Base-by-base conservation (phyloP, 2,329 filamentous ascomycete genomes). In the Plenodomus tracheiphilus region DNA sequence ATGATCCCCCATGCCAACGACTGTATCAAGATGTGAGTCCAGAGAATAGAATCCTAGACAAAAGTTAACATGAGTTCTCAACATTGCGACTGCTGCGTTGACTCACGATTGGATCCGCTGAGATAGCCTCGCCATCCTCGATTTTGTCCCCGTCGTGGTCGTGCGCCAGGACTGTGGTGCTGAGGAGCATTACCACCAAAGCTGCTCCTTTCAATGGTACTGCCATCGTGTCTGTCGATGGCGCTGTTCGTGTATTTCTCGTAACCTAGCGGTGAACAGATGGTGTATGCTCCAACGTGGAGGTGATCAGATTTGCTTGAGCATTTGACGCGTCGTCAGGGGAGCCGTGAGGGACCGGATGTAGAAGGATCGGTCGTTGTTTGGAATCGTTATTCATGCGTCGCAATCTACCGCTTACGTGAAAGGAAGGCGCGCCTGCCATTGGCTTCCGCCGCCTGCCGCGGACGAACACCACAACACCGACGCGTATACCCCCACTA, bases 1-100 rank as follows among this genome's bases (percentile, higher is more conserved):
- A 97, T 83, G 61, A 99, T 80, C 53, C 94, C 94, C 79, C 95
- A 97, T 49, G 91, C 85, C 49, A 94, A 68, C 71, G 86, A 87
- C 80, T 96, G 92, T 39, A 96, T 74, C 51, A 96, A 81, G 66
- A 99, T 97, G 75, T 99, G 94, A 61, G 87, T 81, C 94, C 94
- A 99, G 83, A 99, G 75, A 64, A 85, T 90, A 36, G 86, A 81
- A 72, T 97, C 94, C 79, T 83, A 39, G 25, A 34, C 35, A 35
- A 46, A 25, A 20, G 49, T 65, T 49, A 65, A 58, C 44, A 21
- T 46, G 17, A 28, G 44, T 20, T 15, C 30, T 25, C 11, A 13
- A 19, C 1, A 4, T 41, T 35, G 21, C 1, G 13, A 11, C 18
- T 15, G 17, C 18, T 28, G 20, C 41, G n/a, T 20, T n/a, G 9